phyloP scores from a whole-genome alignment of 1,139 yeast genomes.

The Nematodospora anomalae region DNA sequence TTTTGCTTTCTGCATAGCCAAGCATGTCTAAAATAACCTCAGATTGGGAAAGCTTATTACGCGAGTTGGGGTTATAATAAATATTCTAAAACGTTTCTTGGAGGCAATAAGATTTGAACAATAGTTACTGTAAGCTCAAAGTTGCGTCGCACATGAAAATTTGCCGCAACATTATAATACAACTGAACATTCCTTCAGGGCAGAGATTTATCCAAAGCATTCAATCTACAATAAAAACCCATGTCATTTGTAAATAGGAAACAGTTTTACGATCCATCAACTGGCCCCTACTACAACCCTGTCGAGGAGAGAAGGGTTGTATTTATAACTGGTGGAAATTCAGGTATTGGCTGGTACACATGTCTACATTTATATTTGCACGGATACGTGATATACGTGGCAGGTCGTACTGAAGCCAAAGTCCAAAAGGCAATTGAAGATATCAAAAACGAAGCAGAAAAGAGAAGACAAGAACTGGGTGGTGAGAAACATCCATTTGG shows the following conservation, averaged over 20 bases:
- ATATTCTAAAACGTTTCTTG: no score
- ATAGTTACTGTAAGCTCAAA: no score
- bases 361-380: conserved; percentile 44
- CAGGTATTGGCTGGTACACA: conserved; percentile 47
- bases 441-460: conserved; percentile 26
- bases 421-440: conserved; percentile 38
- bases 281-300: conserved; percentile 37
- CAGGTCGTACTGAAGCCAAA: conserved; percentile 41
- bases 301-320: conserved; percentile 41
- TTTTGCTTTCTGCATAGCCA: no score
- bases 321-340: conserved; percentile 46
- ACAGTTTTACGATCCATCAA: conserved; percentile 23
- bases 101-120: no score
- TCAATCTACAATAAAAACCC: not conserved
- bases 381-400: conserved; percentile 43
- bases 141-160: no score
- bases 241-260: conserved; percentile 6
- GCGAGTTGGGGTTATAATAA: no score
- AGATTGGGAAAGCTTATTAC: no score
- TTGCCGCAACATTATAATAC: no score
- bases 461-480: conserved; percentile 17
- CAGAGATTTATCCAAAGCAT: not conserved
- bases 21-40: no score
- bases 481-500: conserved; percentile 26
- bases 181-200: not conserved